A percentile compares a stretch with the other conserved stretches of the same genome.
Evolutionary conservation across 2,329 filamentous ascomycete species (phyloP).

Genomic region (Raffaelea arxii): DNA sequence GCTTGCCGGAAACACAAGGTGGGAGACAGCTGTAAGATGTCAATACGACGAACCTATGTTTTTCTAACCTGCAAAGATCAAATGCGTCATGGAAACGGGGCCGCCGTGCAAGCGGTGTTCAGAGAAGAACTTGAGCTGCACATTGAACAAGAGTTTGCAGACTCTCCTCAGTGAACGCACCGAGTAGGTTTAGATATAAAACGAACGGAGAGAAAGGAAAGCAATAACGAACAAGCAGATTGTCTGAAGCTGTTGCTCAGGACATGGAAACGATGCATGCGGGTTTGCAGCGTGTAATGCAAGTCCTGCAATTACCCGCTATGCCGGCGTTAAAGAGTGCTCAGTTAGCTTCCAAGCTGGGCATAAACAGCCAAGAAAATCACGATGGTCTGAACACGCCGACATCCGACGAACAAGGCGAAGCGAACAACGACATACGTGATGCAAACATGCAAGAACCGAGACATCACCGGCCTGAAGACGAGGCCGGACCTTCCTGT

Average conservation of each 20-base stretch:
- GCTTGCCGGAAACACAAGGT: conserved; percentile 32
- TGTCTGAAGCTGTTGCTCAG: conserved; percentile 1
- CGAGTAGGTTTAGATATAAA: conserved; percentile 19
- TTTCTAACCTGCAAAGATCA: conserved; percentile 21
- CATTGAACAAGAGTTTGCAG: conserved; percentile 30
- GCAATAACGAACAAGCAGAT: neutral
- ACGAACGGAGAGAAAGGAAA: neutral
- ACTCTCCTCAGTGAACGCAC: conserved; percentile 31
- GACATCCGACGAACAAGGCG: neutral
- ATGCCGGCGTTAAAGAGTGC: conserved; percentile 2
- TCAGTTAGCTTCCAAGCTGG: neutral
- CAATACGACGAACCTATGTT: neutral
- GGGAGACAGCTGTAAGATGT: conserved; percentile 2
- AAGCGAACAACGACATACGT: neutral
- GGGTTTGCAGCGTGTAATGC: conserved; percentile 8
- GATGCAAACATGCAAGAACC: neutral
- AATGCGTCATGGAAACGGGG: conserved; percentile 30
- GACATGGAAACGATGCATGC: conserved; percentile 6
- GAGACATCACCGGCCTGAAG: neutral
- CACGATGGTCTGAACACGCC: too few relatives aligned
- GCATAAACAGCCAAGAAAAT: neutral
- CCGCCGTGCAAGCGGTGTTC: conserved; percentile 28
- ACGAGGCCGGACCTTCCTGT: conserved; percentile 13
- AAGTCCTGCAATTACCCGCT: neutral
- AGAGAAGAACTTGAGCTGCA: conserved; percentile 26